These are phyloP conservation scores for Athelia sp. DNA, from an alignment of 1,284 basidiomycete genomes.

Conservation along the genomic window DNA sequence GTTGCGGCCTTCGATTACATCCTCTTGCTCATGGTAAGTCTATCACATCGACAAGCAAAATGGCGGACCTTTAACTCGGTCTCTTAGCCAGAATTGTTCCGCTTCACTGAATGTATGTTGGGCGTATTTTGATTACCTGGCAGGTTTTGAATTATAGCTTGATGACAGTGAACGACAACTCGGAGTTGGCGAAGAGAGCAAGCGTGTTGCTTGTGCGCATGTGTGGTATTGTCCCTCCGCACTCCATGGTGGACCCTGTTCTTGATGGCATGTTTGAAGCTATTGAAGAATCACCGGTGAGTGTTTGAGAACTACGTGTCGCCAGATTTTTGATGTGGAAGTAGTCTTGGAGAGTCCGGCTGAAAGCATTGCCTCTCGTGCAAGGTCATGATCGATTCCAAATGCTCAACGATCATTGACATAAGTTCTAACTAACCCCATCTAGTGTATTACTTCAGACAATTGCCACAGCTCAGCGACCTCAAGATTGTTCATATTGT, in stretches of 20 bases:
- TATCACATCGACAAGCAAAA: background rate
- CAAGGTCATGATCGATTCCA: slow-evolving; percentile 42
- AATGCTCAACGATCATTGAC: background rate
- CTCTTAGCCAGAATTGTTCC: slow-evolving; percentile 61
- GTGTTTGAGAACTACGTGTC: slow-evolving; percentile 14
- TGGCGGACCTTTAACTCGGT: background rate
- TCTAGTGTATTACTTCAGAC: slow-evolving; percentile 71
- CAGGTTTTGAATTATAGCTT: slow-evolving; percentile 1
- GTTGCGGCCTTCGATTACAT: slow-evolving; percentile 76
- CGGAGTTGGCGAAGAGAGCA: slow-evolving; percentile 57
- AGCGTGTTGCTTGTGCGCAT: slow-evolving; percentile 62
- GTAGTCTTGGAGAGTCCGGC: slow-evolving; percentile 68
- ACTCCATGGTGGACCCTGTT: slow-evolving; percentile 50
- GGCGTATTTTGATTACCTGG: too few species aligned
- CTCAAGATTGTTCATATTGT: slow-evolving; percentile 62
- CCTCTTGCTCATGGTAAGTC: slow-evolving; percentile 66
- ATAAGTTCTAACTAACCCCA: slow-evolving; percentile 4
- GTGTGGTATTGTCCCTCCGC: slow-evolving; percentile 69
- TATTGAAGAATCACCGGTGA: slow-evolving; percentile 60
- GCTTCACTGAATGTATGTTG: slow-evolving; percentile 63
- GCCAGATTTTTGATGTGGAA: slow-evolving; percentile 1
- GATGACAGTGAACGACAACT: slow-evolving; percentile 58
- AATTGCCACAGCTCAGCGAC: slow-evolving; percentile 60
- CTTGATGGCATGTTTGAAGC: slow-evolving; percentile 62
- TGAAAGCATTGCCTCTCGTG: slow-evolving; percentile 73